Evolutionary conservation across 2,329 filamentous ascomycete species (phyloP).

Genomic region (Zymoseptoria tritici): DNA sequence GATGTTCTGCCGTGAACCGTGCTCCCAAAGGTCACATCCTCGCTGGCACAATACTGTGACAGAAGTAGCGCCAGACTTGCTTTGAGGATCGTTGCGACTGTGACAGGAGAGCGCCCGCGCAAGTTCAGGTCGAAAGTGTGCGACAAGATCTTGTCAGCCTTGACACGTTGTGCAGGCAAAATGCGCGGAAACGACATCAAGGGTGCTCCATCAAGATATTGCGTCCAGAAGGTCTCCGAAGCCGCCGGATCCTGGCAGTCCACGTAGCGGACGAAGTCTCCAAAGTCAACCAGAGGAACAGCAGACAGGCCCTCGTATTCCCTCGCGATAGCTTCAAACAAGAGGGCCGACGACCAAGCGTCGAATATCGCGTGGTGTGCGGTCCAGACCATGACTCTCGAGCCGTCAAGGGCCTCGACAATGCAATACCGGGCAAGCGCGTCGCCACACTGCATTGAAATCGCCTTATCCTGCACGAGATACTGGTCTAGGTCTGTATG

Average conservation of each 20-base stretch:
- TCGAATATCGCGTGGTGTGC: slow-evolving; percentile 38
- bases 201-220: slow-evolving; percentile 25
- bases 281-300: slow-evolving; percentile 9
- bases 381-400: slow-evolving; percentile 1
- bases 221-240: slow-evolving; percentile 30
- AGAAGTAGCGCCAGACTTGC: no score
- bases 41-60: neutral
- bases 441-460: slow-evolving; percentile 36
- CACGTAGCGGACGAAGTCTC: slow-evolving; percentile 31
- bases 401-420: slow-evolving; percentile 20
- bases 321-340: slow-evolving; percentile 25
- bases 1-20: neutral
- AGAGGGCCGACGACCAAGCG: slow-evolving; percentile 31
- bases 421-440: slow-evolving; percentile 32
- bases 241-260: slow-evolving; percentile 14
- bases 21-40: slow-evolving; percentile 1
- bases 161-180: slow-evolving; percentile 11
- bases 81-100: neutral
- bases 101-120: slow-evolving; percentile 2
- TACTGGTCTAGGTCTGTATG: no score
- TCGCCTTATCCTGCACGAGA: no score
- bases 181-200: slow-evolving; percentile 29
- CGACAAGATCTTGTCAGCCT: slow-evolving; percentile 8
- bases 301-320: neutral
- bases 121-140: slow-evolving; percentile 1